Base-by-base conservation (phyloP, 2,329 filamentous ascomycete genomes). In the Colletotrichum euphorbiae region DNA sequence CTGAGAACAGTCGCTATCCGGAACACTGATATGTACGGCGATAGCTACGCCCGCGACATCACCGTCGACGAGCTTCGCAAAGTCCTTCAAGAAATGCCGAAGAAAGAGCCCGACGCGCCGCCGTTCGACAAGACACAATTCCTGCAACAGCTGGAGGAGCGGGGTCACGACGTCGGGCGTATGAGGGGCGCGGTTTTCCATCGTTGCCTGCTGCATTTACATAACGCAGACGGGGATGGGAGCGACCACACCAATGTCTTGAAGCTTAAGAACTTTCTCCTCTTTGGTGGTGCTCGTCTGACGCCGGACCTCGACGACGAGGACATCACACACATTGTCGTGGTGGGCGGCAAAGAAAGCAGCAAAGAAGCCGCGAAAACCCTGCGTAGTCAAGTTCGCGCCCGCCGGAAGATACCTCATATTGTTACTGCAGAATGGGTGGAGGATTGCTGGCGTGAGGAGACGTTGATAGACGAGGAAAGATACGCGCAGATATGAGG, bases 391-490 rank as follows among this genome's bases (percentile, higher is more conserved):
- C 24, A 42, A 17, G 21, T 58, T 19, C 67, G 67, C 19, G 15
- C 6, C 3, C 77, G 84, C 59, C 77, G 75, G 6, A 80, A 75
- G 60, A 78, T 94, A 40, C 93, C 94, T 0, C 84, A 93, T 71
- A 79, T 95, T 6, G 91, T 98, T 2, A 86, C 81, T 0, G 77
- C 84, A 9, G 82, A 83, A 13, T 99, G 96, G 96, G 80, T 98
- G 0, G 85, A 90, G 57, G 89, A 91, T 59, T 93, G 92, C 74
- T 97, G 94, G 93, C 83, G 83, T 67, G 93, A 95, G 76, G 85
- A 84, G 71, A 97, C 93, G 1, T 75, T 92, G 69, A 77, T 98
- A 52, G 93, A 97, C 71, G 95, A 98, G 80, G 93, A 95, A 74
- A 79, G 81, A 45, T 89, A 85, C 73, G 76, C 74, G 7, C 70